Evolutionary conservation across 2,329 filamentous ascomycete species (phyloP).

Genomic region (Trichoderma aggressivum): DNA sequence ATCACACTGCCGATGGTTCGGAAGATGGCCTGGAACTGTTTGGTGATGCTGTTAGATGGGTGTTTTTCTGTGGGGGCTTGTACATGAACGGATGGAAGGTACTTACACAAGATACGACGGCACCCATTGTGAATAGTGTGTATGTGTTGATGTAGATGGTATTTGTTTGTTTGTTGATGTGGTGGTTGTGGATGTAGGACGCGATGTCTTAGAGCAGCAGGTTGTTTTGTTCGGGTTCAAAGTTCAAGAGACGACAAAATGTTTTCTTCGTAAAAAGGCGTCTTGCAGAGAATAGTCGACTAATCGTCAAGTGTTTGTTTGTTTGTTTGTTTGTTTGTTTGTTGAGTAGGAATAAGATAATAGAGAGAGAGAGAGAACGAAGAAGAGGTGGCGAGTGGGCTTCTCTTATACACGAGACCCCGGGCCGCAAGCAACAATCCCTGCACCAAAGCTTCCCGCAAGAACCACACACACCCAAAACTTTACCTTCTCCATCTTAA

Average conservation of each 20-base stretch:
- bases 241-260: not conserved
- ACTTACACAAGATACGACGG: slow-evolving; percentile 79
- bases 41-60: slow-evolving; percentile 21
- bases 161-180: not conserved
- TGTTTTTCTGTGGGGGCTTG: not conserved
- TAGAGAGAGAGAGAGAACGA: not conserved
- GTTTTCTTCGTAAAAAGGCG: not conserved
- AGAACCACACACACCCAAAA: not conserved
- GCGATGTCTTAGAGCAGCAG: not conserved
- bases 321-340: not conserved
- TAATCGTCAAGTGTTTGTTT: not conserved
- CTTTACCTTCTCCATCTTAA: not conserved
- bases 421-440: not conserved
- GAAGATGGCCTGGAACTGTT: slow-evolving; percentile 57
- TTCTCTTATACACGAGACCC: slow-evolving; percentile 12
- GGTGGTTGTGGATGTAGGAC: not conserved
- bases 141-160: not conserved
- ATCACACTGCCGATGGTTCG: slow-evolving; percentile 63
- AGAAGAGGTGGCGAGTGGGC: not conserved
- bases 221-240: not conserved
- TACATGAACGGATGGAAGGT: not conserved
- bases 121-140: slow-evolving; percentile 60
- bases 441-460: not conserved
- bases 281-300: not conserved
- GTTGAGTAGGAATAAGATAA: not conserved